Conservation (phyloP, 179 eudicot species). For the Sideroxylon spinosum region DNA sequence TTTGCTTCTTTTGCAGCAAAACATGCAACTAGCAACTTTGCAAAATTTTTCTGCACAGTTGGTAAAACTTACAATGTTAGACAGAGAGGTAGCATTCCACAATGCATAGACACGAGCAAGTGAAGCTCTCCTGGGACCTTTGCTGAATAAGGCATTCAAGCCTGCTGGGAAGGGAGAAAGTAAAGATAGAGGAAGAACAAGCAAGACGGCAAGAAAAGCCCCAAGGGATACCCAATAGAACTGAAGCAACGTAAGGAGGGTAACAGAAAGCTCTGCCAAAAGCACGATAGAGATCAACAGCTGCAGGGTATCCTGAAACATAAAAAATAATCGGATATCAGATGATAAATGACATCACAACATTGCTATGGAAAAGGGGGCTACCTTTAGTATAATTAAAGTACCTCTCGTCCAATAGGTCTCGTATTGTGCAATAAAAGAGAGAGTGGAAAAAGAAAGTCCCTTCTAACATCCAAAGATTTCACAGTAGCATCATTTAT, state of each 20-base stretch:
- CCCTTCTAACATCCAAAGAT: slow-evolving; percentile 56
- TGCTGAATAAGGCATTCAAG: slow-evolving; percentile 72
- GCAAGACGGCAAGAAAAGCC: slow-evolving; percentile 70
- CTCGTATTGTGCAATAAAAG: slow-evolving; percentile 68
- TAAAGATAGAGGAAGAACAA: slow-evolving; percentile 78
- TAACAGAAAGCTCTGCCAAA: slow-evolving; percentile 66
- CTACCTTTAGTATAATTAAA: slow-evolving; percentile 5
- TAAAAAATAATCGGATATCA: slow-evolving; percentile 15
- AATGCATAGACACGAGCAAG: slow-evolving; percentile 82
- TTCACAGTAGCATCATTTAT: slow-evolving; percentile 59
- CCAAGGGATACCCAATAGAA: slow-evolving; percentile 82
- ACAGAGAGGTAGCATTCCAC: slow-evolving; percentile 75
- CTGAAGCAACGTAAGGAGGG: slow-evolving; percentile 65
- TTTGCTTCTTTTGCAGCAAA: not conserved
- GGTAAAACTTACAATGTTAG: slow-evolving; percentile 61
- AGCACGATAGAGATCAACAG: slow-evolving; percentile 67
- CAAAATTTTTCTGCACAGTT: not conserved
- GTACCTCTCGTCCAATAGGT: slow-evolving; percentile 73
- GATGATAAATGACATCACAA: slow-evolving; percentile 12
- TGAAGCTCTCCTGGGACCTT: slow-evolving; percentile 67
- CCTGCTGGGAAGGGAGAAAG: slow-evolving; percentile 85
- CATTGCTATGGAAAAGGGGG: not conserved
- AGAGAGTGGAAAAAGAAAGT: slow-evolving; percentile 59
- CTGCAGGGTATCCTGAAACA: slow-evolving; percentile 73
- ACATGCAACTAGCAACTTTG: not conserved